Conservation (phyloP, 2,329 filamentous ascomycete species). For the Hypocreales sp. region DNA sequence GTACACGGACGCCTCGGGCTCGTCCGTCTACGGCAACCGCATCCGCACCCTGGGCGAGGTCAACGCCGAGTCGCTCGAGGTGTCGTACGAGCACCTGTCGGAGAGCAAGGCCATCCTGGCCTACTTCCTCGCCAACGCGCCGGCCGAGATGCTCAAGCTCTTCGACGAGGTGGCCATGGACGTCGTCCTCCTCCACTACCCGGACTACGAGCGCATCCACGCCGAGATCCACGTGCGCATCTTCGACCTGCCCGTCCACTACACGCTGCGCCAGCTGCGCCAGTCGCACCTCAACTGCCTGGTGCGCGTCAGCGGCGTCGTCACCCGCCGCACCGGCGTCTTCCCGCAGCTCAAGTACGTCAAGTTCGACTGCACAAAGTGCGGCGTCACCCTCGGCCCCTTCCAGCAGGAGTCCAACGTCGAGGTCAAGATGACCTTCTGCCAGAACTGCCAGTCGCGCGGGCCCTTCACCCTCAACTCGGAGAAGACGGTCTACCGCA, state of each 20-base stretch:
- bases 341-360: conserved; percentile 98
- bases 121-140: conserved; percentile 91
- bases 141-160: conserved; percentile 85
- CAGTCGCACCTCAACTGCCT: conserved; percentile 94
- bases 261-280: conserved; percentile 86
- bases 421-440: conserved; percentile 92
- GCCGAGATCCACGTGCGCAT: conserved; percentile 96
- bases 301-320: conserved; percentile 85
- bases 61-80: conserved; percentile 90
- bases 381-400: conserved; percentile 77
- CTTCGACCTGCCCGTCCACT: conserved; percentile 83
- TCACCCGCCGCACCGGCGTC: conserved; percentile 84
- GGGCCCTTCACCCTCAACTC: conserved; percentile 93
- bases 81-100: conserved; percentile 86
- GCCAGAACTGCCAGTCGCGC: conserved; percentile 88
- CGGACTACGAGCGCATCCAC: conserved; percentile 94
- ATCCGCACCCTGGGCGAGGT: conserved; percentile 93
- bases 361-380: conserved; percentile 94
- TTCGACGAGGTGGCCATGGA: conserved; percentile 97
- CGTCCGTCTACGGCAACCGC: conserved; percentile 86
- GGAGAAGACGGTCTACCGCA: conserved; percentile 95
- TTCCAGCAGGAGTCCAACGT: conserved; percentile 96
- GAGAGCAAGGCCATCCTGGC: conserved; percentile 85
- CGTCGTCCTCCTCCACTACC: conserved; percentile 87
- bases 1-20: conserved; percentile 77